Evolutionary conservation across 768 basidiomycete species (phyloP).

Genomic region (Lentinus brumalis): DNA sequence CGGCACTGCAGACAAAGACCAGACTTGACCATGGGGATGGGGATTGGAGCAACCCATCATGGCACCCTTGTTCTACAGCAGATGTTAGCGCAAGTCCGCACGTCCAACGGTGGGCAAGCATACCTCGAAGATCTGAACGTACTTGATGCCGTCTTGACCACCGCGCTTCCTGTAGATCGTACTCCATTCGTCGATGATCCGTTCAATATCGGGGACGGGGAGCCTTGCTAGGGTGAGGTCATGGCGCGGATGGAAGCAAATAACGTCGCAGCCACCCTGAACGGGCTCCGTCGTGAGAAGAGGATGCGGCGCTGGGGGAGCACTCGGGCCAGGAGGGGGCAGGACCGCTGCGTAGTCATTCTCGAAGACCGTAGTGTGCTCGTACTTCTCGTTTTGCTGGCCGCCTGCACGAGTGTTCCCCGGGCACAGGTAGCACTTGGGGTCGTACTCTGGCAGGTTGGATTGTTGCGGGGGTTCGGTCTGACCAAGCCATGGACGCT

Average conservation of each 20-base stretch:
- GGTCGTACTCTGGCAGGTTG: slow-evolving; percentile 64
- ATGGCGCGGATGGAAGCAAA: slow-evolving; percentile 85
- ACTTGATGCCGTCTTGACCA: slow-evolving; percentile 63
- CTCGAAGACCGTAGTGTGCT: slow-evolving; percentile 67
- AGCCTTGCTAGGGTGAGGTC: slow-evolving; percentile 82
- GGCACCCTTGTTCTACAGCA: slow-evolving; percentile 58
- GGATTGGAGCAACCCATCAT: slow-evolving; percentile 97
- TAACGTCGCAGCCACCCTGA: slow-evolving; percentile 83
- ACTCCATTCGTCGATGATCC: slow-evolving; percentile 75
- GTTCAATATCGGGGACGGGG: slow-evolving; percentile 52
- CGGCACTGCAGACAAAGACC: slow-evolving; percentile 77
- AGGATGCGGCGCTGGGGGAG: slow-evolving; percentile 58
- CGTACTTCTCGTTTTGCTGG: slow-evolving; percentile 64
- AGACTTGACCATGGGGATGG: slow-evolving; percentile 91
- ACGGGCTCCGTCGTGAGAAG: slow-evolving; percentile 67
- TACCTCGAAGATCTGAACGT: slow-evolving; percentile 92
- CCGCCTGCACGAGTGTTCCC: slow-evolving; percentile 80
- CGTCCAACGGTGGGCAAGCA: slow-evolving; percentile 4
- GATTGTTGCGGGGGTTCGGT: slow-evolving; percentile 62
- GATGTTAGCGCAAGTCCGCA: neutral
- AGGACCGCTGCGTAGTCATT: slow-evolving; percentile 87
- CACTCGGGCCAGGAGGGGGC: slow-evolving; percentile 56
- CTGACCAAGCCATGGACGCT: slow-evolving; percentile 91
- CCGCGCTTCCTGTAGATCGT: slow-evolving; percentile 63
- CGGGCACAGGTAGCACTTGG: slow-evolving; percentile 84